Percentiles rank a stretch among this genome's conserved stretches.
These are phyloP conservation scores for Coemansia sp. DNA, from an alignment of 192 early-diverging fungal species.

Conservation along the genomic window DNA sequence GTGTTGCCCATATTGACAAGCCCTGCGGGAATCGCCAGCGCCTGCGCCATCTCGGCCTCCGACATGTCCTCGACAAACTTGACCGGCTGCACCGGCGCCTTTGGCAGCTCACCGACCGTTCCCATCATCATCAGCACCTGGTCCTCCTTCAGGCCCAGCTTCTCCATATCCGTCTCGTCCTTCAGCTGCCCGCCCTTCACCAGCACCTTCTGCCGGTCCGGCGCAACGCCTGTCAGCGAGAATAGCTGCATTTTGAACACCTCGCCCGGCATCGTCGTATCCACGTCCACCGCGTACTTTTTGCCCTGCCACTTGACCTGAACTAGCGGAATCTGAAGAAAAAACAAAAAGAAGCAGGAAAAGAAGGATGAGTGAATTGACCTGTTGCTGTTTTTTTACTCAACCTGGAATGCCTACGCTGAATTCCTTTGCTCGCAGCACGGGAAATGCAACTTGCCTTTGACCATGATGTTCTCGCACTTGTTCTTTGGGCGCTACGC, in stretches of 20 bases:
- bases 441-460: constrained; percentile 19
- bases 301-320: constrained; percentile 89
- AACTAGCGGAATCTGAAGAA: constrained; percentile 51
- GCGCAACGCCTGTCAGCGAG: constrained; percentile 86
- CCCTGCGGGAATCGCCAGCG: constrained; percentile 89
- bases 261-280: constrained; percentile 68
- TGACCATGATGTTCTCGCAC: constrained; percentile 17
- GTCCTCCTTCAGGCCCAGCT: constrained; percentile 73
- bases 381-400: background rate
- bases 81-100: constrained; percentile 67
- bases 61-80: constrained; percentile 94
- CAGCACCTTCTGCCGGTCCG: constrained; percentile 93
- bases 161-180: constrained; percentile 76
- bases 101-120: constrained; percentile 89
- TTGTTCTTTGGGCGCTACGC: no score
- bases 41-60: constrained; percentile 79
- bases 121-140: constrained; percentile 89
- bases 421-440: background rate
- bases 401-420: no score
- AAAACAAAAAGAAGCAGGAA: no score
- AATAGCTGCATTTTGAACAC: constrained; percentile 88
- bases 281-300: constrained; percentile 79
- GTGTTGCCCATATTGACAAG: constrained; percentile 93
- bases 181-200: constrained; percentile 91
- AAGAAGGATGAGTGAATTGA: background rate